Base-by-base conservation (phyloP, 257 asterid genomes). In the Scutellaria galericulata region DNA sequence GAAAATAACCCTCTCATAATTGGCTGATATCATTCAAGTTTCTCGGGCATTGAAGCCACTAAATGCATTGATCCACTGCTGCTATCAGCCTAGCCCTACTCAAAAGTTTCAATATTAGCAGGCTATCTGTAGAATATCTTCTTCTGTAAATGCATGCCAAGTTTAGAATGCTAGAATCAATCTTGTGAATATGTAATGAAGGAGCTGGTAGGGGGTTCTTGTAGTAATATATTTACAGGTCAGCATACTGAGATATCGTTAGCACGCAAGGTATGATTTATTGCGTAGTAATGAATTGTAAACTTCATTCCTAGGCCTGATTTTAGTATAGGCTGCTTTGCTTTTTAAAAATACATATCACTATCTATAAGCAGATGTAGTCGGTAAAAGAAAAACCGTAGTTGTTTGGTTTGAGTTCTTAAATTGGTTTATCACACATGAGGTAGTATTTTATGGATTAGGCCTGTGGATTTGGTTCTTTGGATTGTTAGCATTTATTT, bases 31-130 rank as follows among this genome's bases (percentile, higher is more conserved):
- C 60, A 7, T 37, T 37, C 51, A 13, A 50, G 67, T 24, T 59
- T 50, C 68, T 35, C 64, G 44, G n/a, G 35, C 31, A 66, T 62
- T 61, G 58, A 66, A 68, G 35, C 47, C 71, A 6, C 27, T 50
- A 22, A 59, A 61, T 51, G 47, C 45, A 42, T 50, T 59, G 10
- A 31, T 40, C 54, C 75, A 40, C 39, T 14, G 40, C 54, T 58
- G 60, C 68, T 55, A 71, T 31, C 54, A 31, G 27, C 9, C 27
- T 3, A 67, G 18, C 63, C 14, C 37, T 46, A 31, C 75, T 71
- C 67, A n/a, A 47, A 55, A 45, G 68, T 71, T 58, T 58, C 52
- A 22, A 57, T 70, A 24, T 42, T 40, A n/a, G 37, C 63, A 27
- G 59, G 9, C 46, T 6, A 52, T 65, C 35, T 42, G 24, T 27